phyloP scores from a whole-genome alignment of 1,284 basidiomycete genomes.

The Psilocybe mexicana region DNA sequence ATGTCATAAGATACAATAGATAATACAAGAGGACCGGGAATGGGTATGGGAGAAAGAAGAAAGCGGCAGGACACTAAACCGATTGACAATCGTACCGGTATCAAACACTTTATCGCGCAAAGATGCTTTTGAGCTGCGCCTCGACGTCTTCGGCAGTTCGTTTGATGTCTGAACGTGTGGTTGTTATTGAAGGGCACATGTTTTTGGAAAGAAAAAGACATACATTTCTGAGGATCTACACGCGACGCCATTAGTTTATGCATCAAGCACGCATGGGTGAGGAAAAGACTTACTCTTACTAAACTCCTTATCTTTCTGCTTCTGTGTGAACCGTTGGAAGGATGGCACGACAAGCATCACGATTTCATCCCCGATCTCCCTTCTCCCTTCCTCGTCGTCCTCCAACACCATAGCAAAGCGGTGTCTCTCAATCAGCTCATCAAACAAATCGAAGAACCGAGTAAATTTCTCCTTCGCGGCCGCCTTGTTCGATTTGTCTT shows the following conservation, averaged over 20 bases:
- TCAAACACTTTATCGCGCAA: slow-evolving; percentile 24
- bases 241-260: neutral
- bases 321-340: slow-evolving; percentile 70
- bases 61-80: neutral
- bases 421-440: slow-evolving; percentile 76
- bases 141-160: slow-evolving; percentile 75
- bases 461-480: slow-evolving; percentile 79
- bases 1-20: too few relatives aligned
- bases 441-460: slow-evolving; percentile 73
- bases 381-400: slow-evolving; percentile 61
- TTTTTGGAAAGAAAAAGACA: slow-evolving; percentile 28
- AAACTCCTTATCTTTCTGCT: slow-evolving; percentile 76
- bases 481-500: slow-evolving; percentile 57
- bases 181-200: neutral
- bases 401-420: slow-evolving; percentile 66
- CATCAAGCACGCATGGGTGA: slow-evolving; percentile 3
- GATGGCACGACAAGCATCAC: slow-evolving; percentile 74
- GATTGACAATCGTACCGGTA: neutral
- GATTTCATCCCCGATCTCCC: slow-evolving; percentile 65
- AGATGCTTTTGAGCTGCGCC: slow-evolving; percentile 64
- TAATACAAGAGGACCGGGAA: too few relatives aligned
- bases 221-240: slow-evolving; percentile 80
- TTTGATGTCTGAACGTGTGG: slow-evolving; percentile 66
- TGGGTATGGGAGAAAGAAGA: neutral
- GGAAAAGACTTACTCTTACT: slow-evolving; percentile 67